Conservation (phyloP, 2,329 filamentous ascomycete genomes). For the Penicillium sp. region DNA sequence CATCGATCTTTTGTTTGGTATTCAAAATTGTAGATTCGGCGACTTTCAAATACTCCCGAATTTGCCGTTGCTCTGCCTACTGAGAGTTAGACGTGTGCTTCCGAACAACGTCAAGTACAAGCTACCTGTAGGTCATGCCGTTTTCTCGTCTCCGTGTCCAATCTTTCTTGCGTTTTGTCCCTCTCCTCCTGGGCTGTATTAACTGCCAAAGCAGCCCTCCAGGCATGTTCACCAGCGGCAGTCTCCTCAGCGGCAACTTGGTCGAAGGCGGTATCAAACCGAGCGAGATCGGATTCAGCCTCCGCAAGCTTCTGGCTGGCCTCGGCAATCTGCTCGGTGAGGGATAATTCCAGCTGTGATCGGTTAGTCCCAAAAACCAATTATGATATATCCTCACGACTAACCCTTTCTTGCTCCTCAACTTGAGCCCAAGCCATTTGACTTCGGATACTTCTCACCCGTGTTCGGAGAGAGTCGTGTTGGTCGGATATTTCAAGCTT, state of each 20-base stretch:
- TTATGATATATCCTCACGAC: neutral
- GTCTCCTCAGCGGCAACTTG: conserved; percentile 40
- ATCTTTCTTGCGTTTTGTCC: conserved; percentile 49
- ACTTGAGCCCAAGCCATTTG: conserved; percentile 89
- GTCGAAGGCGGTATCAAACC: conserved; percentile 48
- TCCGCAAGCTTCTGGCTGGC: conserved; percentile 50
- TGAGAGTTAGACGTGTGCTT: neutral
- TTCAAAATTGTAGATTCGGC: conserved; percentile 46
- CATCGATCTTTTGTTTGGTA: conserved; percentile 45
- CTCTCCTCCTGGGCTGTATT: conserved; percentile 48
- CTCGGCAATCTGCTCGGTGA: conserved; percentile 36
- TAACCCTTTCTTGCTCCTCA: conserved; percentile 63
- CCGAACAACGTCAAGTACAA: neutral
- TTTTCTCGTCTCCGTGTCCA: conserved; percentile 53
- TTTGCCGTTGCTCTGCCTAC: conserved; percentile 62
- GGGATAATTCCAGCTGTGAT: conserved; percentile 32
- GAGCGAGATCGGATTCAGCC: conserved; percentile 42
- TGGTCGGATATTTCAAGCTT: conserved; percentile 64
- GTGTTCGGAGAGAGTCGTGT: conserved; percentile 61
- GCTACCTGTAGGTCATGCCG: conserved; percentile 52
- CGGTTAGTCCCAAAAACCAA: neutral
- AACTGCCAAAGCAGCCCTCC: conserved; percentile 44
- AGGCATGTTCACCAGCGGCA: conserved; percentile 42
- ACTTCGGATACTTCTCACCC: conserved; percentile 56
- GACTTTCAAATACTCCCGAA: conserved; percentile 56